Base-by-base conservation (phyloP, 2,329 filamentous ascomycete species). In the Ramularia endophylla region DNA sequence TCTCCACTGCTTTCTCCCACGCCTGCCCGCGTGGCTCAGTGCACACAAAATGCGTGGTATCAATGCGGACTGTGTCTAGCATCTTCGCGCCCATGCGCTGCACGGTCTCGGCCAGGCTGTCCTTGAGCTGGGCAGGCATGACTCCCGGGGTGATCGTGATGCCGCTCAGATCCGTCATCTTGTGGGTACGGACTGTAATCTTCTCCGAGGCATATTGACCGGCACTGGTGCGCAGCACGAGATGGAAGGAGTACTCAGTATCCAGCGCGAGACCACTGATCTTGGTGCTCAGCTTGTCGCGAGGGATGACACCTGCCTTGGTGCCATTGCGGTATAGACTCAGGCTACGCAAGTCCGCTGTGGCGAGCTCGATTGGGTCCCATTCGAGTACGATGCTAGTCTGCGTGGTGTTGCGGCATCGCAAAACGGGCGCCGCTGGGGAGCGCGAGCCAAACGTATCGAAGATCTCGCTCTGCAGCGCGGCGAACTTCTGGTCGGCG, bases 341-440 rank as follows among this genome's bases (percentile, higher is more conserved):
- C 39, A 98, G 77, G 36, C 85, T 90, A 58, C 92, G 83, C 47
- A 97, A 76, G 61, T 92, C 87, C 50, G 92, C 88, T 4, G 90
- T 97, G 16, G 89, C 92, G 36, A 95, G 80, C 57, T 90, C 78
- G 60, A 98, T 85, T 25, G 90, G 87, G 51, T 97, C 92, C 92
- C 92, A 98, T 69, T 97, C 92, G 38, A 98, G 84, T 27, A 98
- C 92, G 33, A 97, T 84, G 19, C 87, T 94, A n/a, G 92, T 98
- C 68, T 98, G 92, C 1, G 92, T 98, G 41, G 90, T 89, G 74
- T 97, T 98, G 67, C 88, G 85, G 66, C 92, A 94, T 59, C 88
- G 86, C 27, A 98, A 80, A 37, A 85, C 67, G 6, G 92, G 92
- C 1, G 83, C 72, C 17, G 77, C 69, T 22, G 92, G 92, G 43